Evolutionary conservation across 495 filamentous ascomycete species (phyloP).

Genomic region (Podospora fimiseda): DNA sequence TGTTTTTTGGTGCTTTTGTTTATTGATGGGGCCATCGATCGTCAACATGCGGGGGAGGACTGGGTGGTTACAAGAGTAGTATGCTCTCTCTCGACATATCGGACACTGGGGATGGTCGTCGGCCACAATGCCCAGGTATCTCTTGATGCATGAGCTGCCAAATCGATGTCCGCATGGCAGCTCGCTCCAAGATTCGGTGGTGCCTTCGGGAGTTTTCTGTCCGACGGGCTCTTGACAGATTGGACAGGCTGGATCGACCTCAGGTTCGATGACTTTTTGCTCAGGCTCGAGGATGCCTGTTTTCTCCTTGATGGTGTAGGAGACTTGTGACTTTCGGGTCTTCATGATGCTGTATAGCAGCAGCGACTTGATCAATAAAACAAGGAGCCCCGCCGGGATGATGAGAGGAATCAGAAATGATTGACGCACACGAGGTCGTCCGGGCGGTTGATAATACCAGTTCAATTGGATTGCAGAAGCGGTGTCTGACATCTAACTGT

Average conservation of each 20-base stretch:
- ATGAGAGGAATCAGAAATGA: neutral
- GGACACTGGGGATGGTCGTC: constrained; percentile 31
- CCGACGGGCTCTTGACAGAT: constrained; percentile 42
- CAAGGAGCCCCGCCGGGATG: neutral
- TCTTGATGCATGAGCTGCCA: constrained; percentile 42
- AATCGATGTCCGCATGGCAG: constrained; percentile 42
- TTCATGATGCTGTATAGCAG: neutral
- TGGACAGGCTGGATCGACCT: constrained; percentile 30
- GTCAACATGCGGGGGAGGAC: constrained; percentile 22
- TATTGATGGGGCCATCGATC: neutral
- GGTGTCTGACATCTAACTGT: no score
- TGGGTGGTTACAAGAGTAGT: constrained; percentile 38
- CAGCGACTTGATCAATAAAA: neutral
- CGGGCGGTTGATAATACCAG: no score
- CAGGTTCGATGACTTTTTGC: constrained; percentile 10
- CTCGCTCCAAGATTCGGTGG: constrained; percentile 35
- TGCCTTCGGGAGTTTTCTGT: constrained; percentile 28
- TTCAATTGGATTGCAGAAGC: no score
- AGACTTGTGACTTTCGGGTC: constrained; percentile 6
- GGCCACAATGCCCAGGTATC: constrained; percentile 36
- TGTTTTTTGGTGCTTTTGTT: neutral
- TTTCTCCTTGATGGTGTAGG: constrained; percentile 7
- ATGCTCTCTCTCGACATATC: constrained; percentile 32
- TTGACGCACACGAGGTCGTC: neutral
- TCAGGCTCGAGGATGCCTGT: constrained; percentile 4